These are phyloP conservation scores for Spiromastix sp. DNA, from an alignment of 2,329 filamentous ascomycete genomes.

Conservation along the genomic window DNA sequence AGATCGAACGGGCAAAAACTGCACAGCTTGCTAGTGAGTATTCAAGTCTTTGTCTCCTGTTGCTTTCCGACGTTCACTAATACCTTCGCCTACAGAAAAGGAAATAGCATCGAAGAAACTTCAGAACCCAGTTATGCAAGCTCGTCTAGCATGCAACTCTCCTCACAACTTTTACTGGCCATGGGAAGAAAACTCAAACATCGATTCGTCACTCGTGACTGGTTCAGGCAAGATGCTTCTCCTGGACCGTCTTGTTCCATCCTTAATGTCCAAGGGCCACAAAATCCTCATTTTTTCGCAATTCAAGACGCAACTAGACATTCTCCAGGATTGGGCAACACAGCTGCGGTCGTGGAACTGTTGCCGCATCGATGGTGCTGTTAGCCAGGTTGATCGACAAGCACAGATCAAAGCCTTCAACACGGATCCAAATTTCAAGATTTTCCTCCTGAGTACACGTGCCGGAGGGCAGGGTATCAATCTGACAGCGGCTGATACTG, in stretches of 20 bases:
- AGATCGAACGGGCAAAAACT: slow-evolving; percentile 54
- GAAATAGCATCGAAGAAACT: slow-evolving; percentile 87
- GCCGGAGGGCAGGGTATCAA: slow-evolving; percentile 98
- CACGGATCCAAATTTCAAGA: slow-evolving; percentile 49
- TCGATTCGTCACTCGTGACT: slow-evolving; percentile 75
- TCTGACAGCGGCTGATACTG: slow-evolving; percentile 95
- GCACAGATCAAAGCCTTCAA: slow-evolving; percentile 67
- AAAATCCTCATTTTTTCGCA: slow-evolving; percentile 96
- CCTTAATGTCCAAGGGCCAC: slow-evolving; percentile 62
- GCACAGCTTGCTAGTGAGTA: slow-evolving; percentile 65
- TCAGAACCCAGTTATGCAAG: slow-evolving; percentile 85
- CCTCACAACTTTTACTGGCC: slow-evolving; percentile 97
- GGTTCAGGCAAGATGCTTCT: slow-evolving; percentile 93
- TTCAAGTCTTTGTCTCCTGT: background rate
- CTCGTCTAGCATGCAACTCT: slow-evolving; percentile 82
- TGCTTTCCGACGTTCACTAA: slow-evolving; percentile 18
- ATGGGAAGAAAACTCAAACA: slow-evolving; percentile 51
- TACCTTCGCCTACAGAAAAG: slow-evolving; percentile 45
- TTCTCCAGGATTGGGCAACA: slow-evolving; percentile 75
- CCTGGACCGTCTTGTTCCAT: slow-evolving; percentile 72
- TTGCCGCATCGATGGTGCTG: slow-evolving; percentile 84
- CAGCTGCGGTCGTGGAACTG: slow-evolving; percentile 69
- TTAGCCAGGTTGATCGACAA: slow-evolving; percentile 62
- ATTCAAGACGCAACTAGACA: slow-evolving; percentile 88
- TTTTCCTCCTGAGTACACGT: slow-evolving; percentile 83